A percentile compares a stretch with the other conserved stretches of the same genome.
Conservation (phyloP, 257 asterid genomes). For the Phtheirospermum japonicum region DNA sequence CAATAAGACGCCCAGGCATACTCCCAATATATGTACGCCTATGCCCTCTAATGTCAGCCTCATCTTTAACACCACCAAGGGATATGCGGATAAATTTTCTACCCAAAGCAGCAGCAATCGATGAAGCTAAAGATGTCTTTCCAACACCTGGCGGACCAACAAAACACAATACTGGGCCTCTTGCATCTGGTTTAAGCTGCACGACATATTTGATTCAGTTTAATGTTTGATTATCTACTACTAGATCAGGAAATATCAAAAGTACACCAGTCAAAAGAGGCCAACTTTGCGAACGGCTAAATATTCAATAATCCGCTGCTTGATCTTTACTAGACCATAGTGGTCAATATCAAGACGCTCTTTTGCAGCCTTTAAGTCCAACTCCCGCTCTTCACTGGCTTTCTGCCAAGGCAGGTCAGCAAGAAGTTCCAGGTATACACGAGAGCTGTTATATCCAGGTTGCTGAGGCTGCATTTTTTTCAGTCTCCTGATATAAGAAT, state of each 20-base stretch:
- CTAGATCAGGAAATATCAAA: slow-evolving; percentile 21
- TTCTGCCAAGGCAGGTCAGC: slow-evolving; percentile 98
- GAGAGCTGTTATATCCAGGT: slow-evolving; percentile 96
- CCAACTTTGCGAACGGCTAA: slow-evolving; percentile 96
- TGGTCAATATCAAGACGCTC: slow-evolving; percentile 92
- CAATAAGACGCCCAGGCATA: slow-evolving; percentile 99
- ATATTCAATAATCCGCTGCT: slow-evolving; percentile 96
- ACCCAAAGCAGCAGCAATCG: slow-evolving; percentile 95
- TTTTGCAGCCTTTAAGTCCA: slow-evolving; percentile 82
- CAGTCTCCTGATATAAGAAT: slow-evolving; percentile 70
- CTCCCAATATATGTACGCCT: slow-evolving; percentile 97
- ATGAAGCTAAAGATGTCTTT: slow-evolving; percentile 96
- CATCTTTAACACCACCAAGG: slow-evolving; percentile 97
- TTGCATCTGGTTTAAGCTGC: slow-evolving; percentile 99
- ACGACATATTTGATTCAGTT: slow-evolving; percentile 28
- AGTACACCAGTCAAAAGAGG: slow-evolving; percentile 20
- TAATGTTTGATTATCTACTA: slow-evolving; percentile 20
- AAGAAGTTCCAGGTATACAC: slow-evolving; percentile 91
- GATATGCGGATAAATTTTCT: slow-evolving; percentile 95
- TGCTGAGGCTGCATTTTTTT: slow-evolving; percentile 99
- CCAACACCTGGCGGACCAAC: slow-evolving; percentile 99
- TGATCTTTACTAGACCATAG: slow-evolving; percentile 89
- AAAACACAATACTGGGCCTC: slow-evolving; percentile 96
- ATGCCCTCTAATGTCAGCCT: slow-evolving; percentile 98
- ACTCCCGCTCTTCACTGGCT: slow-evolving; percentile 73